These are phyloP conservation scores for Oryza longistaminata DNA, from an alignment of 176 grass and related monocot species.

Conservation along the genomic window DNA sequence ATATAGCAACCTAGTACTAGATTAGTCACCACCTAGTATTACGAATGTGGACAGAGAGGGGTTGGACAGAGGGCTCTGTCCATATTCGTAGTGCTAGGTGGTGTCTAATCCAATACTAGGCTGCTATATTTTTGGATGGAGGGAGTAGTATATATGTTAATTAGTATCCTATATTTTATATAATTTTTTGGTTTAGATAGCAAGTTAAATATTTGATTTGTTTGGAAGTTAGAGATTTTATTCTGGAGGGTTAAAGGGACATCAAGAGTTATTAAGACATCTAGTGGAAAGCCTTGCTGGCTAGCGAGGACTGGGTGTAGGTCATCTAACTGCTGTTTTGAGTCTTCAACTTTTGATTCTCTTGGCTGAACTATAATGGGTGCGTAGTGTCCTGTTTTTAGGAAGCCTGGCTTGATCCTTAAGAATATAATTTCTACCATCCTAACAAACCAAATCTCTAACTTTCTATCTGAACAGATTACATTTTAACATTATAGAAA, in stretches of 20 bases:
- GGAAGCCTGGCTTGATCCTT: neutral
- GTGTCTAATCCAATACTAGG: no score
- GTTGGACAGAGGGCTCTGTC: no score
- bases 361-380: neutral
- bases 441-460: neutral
- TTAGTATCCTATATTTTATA: neutral
- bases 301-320: no score
- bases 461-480: no score
- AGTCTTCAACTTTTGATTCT: neutral
- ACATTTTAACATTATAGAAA: no score
- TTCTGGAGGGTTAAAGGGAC: neutral
- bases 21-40: no score
- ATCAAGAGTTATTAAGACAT: no score
- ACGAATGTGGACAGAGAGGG: no score
- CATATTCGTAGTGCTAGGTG: no score
- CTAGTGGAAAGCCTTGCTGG: no score
- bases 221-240: neutral
- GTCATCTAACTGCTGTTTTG: neutral
- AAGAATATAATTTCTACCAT: neutral
- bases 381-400: neutral
- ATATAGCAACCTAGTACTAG: no score
- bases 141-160: neutral
- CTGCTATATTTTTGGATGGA: no score
- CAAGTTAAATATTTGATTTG: neutral
- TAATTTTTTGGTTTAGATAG: neutral